phyloP scores from a whole-genome alignment of 768 basidiomycete genomes.

The Ramaria sp. region DNA sequence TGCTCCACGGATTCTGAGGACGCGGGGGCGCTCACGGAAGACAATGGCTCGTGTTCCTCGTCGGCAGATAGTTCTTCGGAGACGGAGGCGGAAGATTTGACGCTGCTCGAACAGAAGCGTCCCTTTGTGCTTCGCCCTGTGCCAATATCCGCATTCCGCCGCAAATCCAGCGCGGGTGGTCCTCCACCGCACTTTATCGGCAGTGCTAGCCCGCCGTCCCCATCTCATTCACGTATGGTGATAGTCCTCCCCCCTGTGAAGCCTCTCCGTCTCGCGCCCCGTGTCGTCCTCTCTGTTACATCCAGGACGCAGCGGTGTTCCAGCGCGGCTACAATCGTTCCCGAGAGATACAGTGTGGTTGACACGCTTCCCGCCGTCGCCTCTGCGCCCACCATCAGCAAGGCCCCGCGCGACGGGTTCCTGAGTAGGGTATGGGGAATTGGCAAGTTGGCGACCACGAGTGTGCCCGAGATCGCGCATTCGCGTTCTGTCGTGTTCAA shows the following conservation, averaged over 20 bases:
- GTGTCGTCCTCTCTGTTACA: neutral
- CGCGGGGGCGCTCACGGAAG: neutral
- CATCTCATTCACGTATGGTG: neutral
- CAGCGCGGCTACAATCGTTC: neutral
- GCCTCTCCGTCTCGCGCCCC: constrained; percentile 4
- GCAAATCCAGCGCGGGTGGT: neutral
- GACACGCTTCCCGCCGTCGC: neutral
- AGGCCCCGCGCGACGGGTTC: neutral
- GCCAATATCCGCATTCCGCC: constrained; percentile 26
- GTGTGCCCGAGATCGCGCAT: neutral
- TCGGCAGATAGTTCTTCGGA: neutral
- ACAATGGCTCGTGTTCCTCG: neutral
- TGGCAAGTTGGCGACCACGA: neutral
- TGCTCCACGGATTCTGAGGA: neutral
- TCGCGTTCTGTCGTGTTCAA: neutral
- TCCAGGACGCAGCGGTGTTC: neutral
- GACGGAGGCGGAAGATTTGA: constrained; percentile 9
- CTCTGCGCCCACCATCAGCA: neutral
- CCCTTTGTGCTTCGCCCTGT: constrained; percentile 38
- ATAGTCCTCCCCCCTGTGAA: neutral
- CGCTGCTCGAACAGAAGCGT: constrained; percentile 25
- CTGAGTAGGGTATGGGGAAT: neutral
- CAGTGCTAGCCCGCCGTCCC: neutral
- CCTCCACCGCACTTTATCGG: neutral
- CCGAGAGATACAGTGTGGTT: neutral